Base-by-base conservation (phyloP, 805 yeast genomes). In the Cyberlindnera mrakii region DNA sequence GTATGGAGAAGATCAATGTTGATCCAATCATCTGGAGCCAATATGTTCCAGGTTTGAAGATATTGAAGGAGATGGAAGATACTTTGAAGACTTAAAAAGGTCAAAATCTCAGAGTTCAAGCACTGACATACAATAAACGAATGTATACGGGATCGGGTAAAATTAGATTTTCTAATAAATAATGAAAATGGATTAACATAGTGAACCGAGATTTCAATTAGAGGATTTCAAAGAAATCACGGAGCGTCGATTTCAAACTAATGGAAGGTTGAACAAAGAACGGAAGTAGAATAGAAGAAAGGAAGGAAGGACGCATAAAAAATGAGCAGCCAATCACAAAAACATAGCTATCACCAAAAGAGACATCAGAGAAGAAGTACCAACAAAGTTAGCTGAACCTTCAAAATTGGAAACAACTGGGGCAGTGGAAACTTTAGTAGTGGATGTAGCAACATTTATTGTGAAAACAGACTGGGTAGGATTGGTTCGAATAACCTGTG, bases 41-140 rank as follows among this genome's bases (percentile, higher is more conserved):
- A 35, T 48, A 45, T 35, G 37, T 39, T n/a, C 49, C 49, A n/a
- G 49, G 46, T 8, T 34, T 48, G 42, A 48, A 43, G 46, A 45
- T 48, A 48, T 23, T 48, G 23, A 44, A 49, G 36, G 44, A 46
- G 41, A 40, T 49, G 23, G 52, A 49, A 27, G 46, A 46, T 27
- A 30, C 27, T 23, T 23, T 23, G 27, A 23, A 23, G 6, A 10
- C 11, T 23, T 23, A 23, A 11, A 23, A 23, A 9, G 27, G 2
- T 23, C 7, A 23, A 11, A 4, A 2, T 5, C 11, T 23, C 27
- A 23, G 27, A 10, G 11, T 10, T 23, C 8, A 23, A 23, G 13
- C 9, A 5, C 27, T 23, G 27, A 23, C 27, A 2, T 10, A 23
- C 27, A 23, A 10, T 23, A 9, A 10, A 23, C 9, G 27, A 23